A percentile compares a stretch with the other conserved stretches of the same genome.
Conservation (phyloP, 805 yeast genomes). For the Kodamaea sagamina region DNA sequence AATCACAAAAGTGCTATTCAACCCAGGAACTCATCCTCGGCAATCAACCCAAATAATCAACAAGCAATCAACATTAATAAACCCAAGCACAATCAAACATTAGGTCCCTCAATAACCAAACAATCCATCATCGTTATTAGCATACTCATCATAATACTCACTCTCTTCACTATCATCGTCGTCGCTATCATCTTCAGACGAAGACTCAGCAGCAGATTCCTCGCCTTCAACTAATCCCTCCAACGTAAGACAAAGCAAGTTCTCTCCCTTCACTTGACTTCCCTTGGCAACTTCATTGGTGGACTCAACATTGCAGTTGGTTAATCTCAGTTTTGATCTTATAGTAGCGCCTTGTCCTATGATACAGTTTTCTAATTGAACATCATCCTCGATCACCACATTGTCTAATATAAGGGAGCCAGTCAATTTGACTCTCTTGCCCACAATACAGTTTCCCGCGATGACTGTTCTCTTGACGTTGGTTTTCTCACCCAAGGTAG, state of each 20-base stretch:
- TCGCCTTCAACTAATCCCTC: conserved; percentile 42
- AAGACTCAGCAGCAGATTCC: conserved; percentile 31
- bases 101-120: conserved; percentile 36
- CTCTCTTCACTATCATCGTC: conserved; percentile 46
- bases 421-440: conserved; percentile 82
- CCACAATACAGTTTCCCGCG: conserved; percentile 73
- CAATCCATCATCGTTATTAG: conserved; percentile 58
- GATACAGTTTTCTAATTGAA: conserved; percentile 79
- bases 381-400: conserved; percentile 77
- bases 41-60: no score
- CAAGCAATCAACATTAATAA: no score
- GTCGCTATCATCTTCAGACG: conserved; percentile 37
- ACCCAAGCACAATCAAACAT: neutral
- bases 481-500: conserved; percentile 77
- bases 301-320: conserved; percentile 86
- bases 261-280: conserved; percentile 58
- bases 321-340: conserved; percentile 62
- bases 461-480: conserved; percentile 84
- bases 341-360: conserved; percentile 72
- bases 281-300: conserved; percentile 65
- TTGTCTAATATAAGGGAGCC: conserved; percentile 80
- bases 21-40: no score
- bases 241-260: conserved; percentile 46
- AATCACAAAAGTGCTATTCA: no score
- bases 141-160: conserved; percentile 59